These are phyloP conservation scores for Leptographium flavum DNA, from an alignment of 2,329 filamentous ascomycete genomes.

Conservation along the genomic window DNA sequence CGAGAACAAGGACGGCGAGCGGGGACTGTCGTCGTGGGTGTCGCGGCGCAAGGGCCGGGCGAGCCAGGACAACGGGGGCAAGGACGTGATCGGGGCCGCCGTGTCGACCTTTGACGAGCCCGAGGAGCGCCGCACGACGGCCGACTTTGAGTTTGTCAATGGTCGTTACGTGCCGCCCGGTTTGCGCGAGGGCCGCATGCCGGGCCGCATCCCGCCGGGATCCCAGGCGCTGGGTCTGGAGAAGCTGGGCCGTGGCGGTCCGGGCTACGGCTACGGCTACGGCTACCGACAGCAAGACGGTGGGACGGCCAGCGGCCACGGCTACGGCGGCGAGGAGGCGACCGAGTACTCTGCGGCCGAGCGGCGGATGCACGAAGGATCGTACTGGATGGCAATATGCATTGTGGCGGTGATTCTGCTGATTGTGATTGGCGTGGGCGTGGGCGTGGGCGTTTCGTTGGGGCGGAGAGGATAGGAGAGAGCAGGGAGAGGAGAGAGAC, in stretches of 20 bases:
- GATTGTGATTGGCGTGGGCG: conserved; percentile 22
- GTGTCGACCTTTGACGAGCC: background rate
- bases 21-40: background rate
- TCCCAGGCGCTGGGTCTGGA: background rate
- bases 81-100: too few species aligned
- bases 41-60: background rate
- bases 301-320: background rate
- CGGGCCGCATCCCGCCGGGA: conserved; percentile 6
- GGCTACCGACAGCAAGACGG: background rate
- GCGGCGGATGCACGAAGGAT: too few species aligned
- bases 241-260: conserved; percentile 1
- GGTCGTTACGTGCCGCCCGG: conserved; percentile 11
- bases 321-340: conserved; percentile 13
- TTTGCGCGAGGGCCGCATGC: conserved; percentile 9
- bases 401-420: conserved; percentile 16
- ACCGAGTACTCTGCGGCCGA: conserved; percentile 8
- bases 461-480: background rate
- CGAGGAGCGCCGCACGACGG: conserved; percentile 4
- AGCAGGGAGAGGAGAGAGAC: background rate
- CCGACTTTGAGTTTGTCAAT: conserved; percentile 11
- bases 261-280: background rate
- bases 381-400: conserved; percentile 18
- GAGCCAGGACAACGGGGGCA: too few species aligned
- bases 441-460: conserved; percentile 24
- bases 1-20: background rate